A percentile compares a stretch with the other conserved stretches of the same genome.
Conservation (phyloP, 305 asterid genomes). For the Solanum hybrid region DNA sequence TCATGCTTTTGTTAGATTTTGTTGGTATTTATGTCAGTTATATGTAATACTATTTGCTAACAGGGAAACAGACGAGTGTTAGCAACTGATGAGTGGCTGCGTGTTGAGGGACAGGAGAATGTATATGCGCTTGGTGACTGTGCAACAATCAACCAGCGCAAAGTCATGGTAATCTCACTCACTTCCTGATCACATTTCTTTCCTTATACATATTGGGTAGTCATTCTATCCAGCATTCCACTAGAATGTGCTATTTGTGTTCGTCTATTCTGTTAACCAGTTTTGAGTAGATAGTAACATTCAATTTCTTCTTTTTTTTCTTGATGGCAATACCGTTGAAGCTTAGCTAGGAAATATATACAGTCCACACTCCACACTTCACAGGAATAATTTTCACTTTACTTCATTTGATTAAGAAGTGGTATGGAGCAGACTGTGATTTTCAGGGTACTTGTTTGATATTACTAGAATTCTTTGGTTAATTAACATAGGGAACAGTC, state of each 20-base stretch:
- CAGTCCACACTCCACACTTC: neutral
- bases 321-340: neutral
- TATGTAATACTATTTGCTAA: neutral
- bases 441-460: neutral
- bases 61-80: slow-evolving; percentile 79
- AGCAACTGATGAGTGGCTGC: slow-evolving; percentile 94
- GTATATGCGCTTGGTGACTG: slow-evolving; percentile 87
- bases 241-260: neutral
- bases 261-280: neutral
- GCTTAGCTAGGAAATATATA: neutral
- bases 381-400: neutral
- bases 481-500: neutral
- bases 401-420: neutral
- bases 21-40: neutral
- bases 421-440: neutral
- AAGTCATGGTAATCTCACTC: slow-evolving; percentile 55
- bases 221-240: neutral
- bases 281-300: neutral
- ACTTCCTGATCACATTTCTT: neutral
- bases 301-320: neutral
- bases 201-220: neutral
- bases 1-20: neutral
- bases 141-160: slow-evolving; percentile 91
- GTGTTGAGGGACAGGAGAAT: slow-evolving; percentile 65
- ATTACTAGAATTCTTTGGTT: neutral